A percentile compares a stretch with the other conserved stretches of the same genome.
These are phyloP conservation scores for Mycena sanguinolenta DNA, from an alignment of 768 basidiomycete species.

Conservation along the genomic window DNA sequence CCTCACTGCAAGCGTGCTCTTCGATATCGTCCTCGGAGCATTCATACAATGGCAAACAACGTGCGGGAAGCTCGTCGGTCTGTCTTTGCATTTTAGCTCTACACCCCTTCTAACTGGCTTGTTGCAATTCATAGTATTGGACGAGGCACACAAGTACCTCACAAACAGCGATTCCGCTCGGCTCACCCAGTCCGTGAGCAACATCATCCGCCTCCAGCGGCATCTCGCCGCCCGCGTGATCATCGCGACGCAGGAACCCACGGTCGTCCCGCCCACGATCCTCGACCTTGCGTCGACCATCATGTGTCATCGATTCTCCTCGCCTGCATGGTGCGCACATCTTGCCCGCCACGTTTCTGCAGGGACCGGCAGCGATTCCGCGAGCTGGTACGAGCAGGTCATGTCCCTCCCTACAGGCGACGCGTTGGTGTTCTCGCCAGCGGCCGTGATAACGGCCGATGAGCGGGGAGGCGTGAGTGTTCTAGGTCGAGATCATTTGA, in stretches of 20 bases:
- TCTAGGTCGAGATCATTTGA: background rate
- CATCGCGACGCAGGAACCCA: background rate
- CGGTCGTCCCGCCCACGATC: background rate
- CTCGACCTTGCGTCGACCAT: background rate
- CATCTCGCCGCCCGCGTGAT: background rate
- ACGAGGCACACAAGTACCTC: conserved; percentile 70
- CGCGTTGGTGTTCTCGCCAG: conserved; percentile 32
- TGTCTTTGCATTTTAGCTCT: background rate
- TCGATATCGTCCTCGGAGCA: conserved; percentile 57
- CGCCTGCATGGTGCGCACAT: background rate
- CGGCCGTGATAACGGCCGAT: conserved; percentile 17
- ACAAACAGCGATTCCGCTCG: conserved; percentile 50
- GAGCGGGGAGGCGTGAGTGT: conserved; percentile 4
- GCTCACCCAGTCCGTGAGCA: conserved; percentile 37
- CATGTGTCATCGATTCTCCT: background rate
- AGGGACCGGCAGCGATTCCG: background rate
- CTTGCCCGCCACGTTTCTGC: background rate
- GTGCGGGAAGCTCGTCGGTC: conserved; percentile 33
- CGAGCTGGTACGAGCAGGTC: background rate
- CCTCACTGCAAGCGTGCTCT: conserved; percentile 43
- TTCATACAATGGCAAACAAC: conserved; percentile 32
- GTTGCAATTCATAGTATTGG: conserved; percentile 50
- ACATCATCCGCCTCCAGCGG: background rate
- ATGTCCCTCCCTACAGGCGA: conserved; percentile 33
- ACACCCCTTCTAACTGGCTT: background rate